Evolutionary conservation across 257 asterid species (phyloP).

Genomic region (Eustoma russellianum): DNA sequence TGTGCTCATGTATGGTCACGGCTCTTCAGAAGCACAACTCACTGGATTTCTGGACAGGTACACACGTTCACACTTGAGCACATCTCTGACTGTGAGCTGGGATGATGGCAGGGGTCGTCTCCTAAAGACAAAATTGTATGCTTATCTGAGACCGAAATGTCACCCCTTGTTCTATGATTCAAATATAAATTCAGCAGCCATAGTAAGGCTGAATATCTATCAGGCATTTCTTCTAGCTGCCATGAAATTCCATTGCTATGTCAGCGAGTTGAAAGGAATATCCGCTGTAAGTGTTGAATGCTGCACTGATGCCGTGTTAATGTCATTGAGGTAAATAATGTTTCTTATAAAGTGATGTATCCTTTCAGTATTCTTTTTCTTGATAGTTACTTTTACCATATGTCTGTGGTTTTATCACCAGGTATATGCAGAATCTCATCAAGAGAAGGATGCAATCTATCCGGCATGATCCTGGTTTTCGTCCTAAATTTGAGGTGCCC

Average conservation of each 20-base stretch:
- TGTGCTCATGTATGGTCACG: too few species aligned
- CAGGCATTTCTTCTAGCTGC: conserved; percentile 75
- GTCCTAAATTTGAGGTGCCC: conserved; percentile 46
- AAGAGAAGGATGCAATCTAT: conserved; percentile 43
- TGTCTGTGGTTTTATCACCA: conserved; percentile 11
- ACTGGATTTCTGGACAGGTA: conserved; percentile 39
- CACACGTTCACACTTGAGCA: conserved; percentile 44
- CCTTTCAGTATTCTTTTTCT: too few species aligned
- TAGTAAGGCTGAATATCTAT: conserved; percentile 78
- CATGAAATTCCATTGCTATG: conserved; percentile 69
- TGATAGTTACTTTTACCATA: neutral
- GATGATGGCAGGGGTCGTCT: conserved; percentile 39
- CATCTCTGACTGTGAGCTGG: conserved; percentile 57
- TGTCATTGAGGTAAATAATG: conserved; percentile 51
- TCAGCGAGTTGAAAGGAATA: conserved; percentile 33
- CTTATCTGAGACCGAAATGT: conserved; percentile 65
- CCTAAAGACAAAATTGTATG: conserved; percentile 45
- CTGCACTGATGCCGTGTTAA: conserved; percentile 25
- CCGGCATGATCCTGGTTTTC: conserved; percentile 19
- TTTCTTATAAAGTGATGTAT: neutral
- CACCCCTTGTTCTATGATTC: conserved; percentile 80
- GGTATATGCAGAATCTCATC: conserved; percentile 64
- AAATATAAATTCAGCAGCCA: conserved; percentile 63
- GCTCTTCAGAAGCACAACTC: neutral
- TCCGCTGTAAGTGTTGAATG: conserved; percentile 38